Percentiles rank a stretch among this genome's conserved stretches.
These are phyloP conservation scores for Collybia sp. DNA, from an alignment of 768 basidiomycete genomes.

Conservation along the genomic window DNA sequence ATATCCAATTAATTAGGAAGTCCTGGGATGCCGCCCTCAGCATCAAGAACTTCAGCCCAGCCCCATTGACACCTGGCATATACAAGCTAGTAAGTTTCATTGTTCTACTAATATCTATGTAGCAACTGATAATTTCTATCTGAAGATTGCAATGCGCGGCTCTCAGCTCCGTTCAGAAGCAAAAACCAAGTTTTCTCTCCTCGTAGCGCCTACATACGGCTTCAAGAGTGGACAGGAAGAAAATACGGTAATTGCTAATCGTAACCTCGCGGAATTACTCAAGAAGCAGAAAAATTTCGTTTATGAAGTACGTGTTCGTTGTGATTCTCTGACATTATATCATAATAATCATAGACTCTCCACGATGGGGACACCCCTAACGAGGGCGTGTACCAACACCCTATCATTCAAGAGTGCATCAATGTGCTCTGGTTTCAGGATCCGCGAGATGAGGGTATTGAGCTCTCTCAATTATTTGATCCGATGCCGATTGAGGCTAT, in stretches of 20 bases:
- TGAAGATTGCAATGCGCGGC: conserved; percentile 10
- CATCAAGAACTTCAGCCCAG: conserved; percentile 2
- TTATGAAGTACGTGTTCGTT: conserved; percentile 11
- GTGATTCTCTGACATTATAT: background rate
- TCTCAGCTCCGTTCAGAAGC: conserved; percentile 15
- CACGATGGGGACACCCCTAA: background rate
- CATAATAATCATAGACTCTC: background rate
- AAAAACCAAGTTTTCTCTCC: conserved; percentile 10
- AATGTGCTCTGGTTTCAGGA: conserved; percentile 23
- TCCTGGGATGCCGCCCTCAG: conserved; percentile 10
- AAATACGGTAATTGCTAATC: conserved; percentile 11
- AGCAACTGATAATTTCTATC: background rate
- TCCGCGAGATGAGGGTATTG: conserved; percentile 16
- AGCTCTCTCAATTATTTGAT: conserved; percentile 14
- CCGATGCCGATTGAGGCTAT: conserved; percentile 11
- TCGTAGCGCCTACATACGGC: conserved; percentile 14
- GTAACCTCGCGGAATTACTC: conserved; percentile 12
- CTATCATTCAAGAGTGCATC: conserved; percentile 14
- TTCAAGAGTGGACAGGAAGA: conserved; percentile 15
- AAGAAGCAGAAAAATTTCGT: conserved; percentile 11
- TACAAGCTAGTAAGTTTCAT: conserved; percentile 15
- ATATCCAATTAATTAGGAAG: conserved; percentile 5
- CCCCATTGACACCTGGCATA: conserved; percentile 8
- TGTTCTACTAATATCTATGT: background rate
- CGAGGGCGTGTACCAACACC: conserved; percentile 18